Evolutionary conservation across 345 rosid genomes (phyloP).

Genomic region (Brassica incana): DNA sequence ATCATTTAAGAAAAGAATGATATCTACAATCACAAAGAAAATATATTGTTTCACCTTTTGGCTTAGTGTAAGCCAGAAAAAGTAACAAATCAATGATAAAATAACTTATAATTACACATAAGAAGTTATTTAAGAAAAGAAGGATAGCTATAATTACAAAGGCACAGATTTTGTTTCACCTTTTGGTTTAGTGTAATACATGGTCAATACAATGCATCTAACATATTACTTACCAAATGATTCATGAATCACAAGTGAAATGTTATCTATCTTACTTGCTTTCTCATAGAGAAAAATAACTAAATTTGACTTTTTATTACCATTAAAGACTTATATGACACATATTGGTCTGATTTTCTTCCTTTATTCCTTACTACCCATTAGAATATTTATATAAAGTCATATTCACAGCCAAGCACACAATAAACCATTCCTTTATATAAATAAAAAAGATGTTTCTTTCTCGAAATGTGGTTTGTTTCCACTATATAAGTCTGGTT

Average conservation of each 20-base stretch:
- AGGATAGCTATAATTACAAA: not conserved
- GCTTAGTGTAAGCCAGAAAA: conserved; percentile 13
- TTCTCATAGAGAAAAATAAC: not conserved
- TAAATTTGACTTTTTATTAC: conserved; percentile 5
- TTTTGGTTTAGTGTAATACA: conserved; percentile 10
- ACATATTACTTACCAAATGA: not conserved
- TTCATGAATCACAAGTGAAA: not conserved
- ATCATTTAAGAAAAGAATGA: not conserved
- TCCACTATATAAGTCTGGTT: conserved; percentile 24
- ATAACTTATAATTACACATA: conserved; percentile 7
- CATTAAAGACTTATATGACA: not conserved
- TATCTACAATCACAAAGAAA: not conserved
- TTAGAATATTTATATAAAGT: conserved; percentile 1
- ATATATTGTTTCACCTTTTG: not conserved
- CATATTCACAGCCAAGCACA: conserved; percentile 30
- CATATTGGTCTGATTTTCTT: conserved; percentile 3
- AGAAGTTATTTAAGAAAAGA: not conserved
- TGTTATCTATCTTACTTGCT: not conserved
- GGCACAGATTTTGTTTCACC: not conserved
- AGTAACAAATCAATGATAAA: not conserved
- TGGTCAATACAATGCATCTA: conserved; percentile 16
- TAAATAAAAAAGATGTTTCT: not conserved
- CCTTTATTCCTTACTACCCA: not conserved
- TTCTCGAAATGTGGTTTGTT: conserved; percentile 7
- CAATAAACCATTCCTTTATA: conserved; percentile 18